Base-by-base conservation (phyloP, 2,329 filamentous ascomycete species). In the Cladosporium colombiae region DNA sequence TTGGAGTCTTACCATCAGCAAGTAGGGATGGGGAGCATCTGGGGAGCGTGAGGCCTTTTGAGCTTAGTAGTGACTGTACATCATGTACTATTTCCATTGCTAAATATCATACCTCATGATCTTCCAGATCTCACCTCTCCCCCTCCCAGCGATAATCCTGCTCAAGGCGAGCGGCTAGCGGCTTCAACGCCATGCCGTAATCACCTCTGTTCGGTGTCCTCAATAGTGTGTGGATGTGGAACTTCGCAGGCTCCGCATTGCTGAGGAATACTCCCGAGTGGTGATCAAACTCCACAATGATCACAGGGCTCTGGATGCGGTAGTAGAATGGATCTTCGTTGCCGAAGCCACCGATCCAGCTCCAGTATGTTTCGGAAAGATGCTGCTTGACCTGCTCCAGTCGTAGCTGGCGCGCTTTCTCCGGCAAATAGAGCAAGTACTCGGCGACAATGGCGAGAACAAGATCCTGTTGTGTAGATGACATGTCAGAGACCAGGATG, bases 211-310 rank as follows among this genome's bases (percentile, higher is more conserved):
- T 93, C 0, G 91, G 91, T 35, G 86, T 88, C 40, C 91, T 78
- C 68, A 91, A 78, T 62, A 92, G 78, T 0, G 91, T 93, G 75
- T 94, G 91, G 25, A 91, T 90, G 71, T 94, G 91, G 71, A 91
- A 94, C 76, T 90, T 91, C 35, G 87, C 88, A 0, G 91, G 91
- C 76, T 91, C 85, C 59, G 82, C 81, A 73, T 93, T 94, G 1
- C 83, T 87, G 72, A 94, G 76, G 70, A 93, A 93, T 0, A 93
- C 91, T 0, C 91, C 90, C 0, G 87, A 91, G 75, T 93, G 91
- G 73, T 92, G 89, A 71, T 93, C 91, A 71, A 94, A 91, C 81
- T 94, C 91, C 61, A 89, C 81, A 1, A 93, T 80, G 0, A 92
- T 81, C 0, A 93, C 90, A 0, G 90, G 90, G 69, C 86, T 92